A percentile compares a stretch with the other conserved stretches of the same genome.
Evolutionary conservation across 257 asterid genomes (phyloP).

Genomic region (Paulownia fortunei): DNA sequence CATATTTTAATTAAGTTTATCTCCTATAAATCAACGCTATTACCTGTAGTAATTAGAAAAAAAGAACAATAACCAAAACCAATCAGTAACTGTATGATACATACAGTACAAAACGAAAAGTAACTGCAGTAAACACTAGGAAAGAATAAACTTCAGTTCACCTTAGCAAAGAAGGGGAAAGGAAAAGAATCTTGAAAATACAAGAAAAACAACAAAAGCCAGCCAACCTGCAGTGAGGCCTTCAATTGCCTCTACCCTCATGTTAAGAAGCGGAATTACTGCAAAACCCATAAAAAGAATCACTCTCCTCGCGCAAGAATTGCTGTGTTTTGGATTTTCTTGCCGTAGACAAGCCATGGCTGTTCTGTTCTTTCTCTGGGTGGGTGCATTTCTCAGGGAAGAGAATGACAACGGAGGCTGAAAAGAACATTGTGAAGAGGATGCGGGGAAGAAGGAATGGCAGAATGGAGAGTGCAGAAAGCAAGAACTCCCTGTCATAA

Average conservation of each 20-base stretch:
- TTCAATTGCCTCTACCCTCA: conserved; percentile 48
- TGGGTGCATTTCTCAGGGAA: conserved; percentile 39
- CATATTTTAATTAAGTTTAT: not conserved
- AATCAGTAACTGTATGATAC: too few relatives aligned
- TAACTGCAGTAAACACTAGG: not conserved
- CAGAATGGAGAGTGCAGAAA: conserved; percentile 44
- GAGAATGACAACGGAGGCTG: conserved; percentile 40
- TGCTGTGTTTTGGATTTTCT: conserved; percentile 41
- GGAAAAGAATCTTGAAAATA: conserved; percentile 8
- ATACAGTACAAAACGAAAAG: not conserved
- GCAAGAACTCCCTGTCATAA: conserved; percentile 43
- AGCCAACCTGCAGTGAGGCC: conserved; percentile 50
- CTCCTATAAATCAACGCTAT: not conserved
- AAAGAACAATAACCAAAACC: not conserved
- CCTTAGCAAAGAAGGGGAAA: not conserved
- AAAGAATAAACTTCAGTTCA: not conserved
- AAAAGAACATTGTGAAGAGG: conserved; percentile 45
- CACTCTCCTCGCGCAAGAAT: conserved; percentile 51
- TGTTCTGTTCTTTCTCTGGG: conserved; percentile 34
- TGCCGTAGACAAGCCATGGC: conserved; percentile 41
- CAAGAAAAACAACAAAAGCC: not conserved
- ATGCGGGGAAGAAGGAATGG: conserved; percentile 35
- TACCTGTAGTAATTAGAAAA: not conserved
- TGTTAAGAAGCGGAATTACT: conserved; percentile 53
- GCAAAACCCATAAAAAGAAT: conserved; percentile 67